Conservation (phyloP, 2,329 filamentous ascomycete genomes). For the Seiridium cupressi region DNA sequence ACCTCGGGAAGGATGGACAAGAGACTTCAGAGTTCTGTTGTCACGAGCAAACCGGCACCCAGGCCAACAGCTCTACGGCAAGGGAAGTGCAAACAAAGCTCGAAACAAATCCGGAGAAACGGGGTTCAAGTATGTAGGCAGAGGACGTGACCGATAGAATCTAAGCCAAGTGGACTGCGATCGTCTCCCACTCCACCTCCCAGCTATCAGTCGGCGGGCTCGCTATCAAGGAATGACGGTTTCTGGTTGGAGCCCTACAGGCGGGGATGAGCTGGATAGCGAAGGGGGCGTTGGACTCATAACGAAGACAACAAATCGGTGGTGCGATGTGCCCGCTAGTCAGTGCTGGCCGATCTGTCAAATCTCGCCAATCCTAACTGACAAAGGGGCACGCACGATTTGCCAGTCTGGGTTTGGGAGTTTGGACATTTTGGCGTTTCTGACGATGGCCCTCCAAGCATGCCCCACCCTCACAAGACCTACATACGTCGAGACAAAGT, state of each 20-base stretch:
- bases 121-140: neutral
- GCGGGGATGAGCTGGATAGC: no score
- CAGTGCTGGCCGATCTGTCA: no score
- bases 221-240: neutral
- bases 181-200: neutral
- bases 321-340: no score
- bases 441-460: neutral
- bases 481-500: neutral
- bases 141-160: neutral
- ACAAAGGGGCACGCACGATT: neutral
- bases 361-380: neutral
- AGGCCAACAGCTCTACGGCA: neutral
- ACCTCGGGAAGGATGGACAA: neutral
- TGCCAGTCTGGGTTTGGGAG: neutral
- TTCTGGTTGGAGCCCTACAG: neutral
- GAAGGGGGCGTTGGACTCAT: no score
- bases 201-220: neutral
- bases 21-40: neutral
- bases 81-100: neutral
- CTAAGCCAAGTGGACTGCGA: neutral
- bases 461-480: neutral
- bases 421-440: no score
- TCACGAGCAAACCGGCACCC: neutral
- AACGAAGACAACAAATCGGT: no score
- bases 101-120: conserved; percentile 2